Percentiles rank a stretch among this genome's conserved stretches.
These are phyloP conservation scores for Phytophthora pisi DNA, from an alignment of 352 stramenopile genomes.

Conservation along the genomic window DNA sequence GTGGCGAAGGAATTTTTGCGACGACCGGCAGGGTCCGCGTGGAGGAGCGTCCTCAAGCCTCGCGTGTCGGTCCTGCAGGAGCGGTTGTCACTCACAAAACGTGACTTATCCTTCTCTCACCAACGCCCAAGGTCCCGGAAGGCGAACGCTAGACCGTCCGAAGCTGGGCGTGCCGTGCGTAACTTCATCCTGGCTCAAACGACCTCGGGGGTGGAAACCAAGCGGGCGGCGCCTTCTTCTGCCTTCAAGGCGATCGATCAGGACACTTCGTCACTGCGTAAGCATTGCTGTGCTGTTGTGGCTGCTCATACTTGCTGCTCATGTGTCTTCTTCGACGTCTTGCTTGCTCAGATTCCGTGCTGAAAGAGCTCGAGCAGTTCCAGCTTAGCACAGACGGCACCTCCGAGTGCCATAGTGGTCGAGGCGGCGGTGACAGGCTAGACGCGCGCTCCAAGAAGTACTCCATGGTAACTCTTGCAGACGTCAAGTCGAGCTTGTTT, in stretches of 20 bases:
- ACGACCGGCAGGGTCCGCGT: slow-evolving; percentile 25
- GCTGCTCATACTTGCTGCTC: slow-evolving; percentile 1
- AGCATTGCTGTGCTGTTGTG: background rate
- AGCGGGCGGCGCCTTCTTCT: slow-evolving; percentile 11
- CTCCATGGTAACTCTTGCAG: slow-evolving; percentile 54
- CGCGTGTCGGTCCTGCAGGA: slow-evolving; percentile 57
- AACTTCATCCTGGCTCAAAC: slow-evolving; percentile 55
- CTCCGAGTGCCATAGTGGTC: slow-evolving; percentile 20
- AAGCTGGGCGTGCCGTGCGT: slow-evolving; percentile 47
- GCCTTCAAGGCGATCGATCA: slow-evolving; percentile 29
- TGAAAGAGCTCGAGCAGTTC: slow-evolving; percentile 60
- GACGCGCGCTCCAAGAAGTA: slow-evolving; percentile 38
- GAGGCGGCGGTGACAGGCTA: slow-evolving; percentile 8
- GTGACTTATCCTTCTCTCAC: slow-evolving; percentile 28
- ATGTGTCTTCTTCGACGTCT: background rate
- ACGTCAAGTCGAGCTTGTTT: slow-evolving; percentile 45
- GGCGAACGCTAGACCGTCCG: slow-evolving; percentile 29
- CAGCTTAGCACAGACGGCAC: slow-evolving; percentile 32
- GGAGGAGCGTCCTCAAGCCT: slow-evolving; percentile 30
- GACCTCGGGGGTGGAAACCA: slow-evolving; percentile 9
- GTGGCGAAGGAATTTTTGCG: slow-evolving; percentile 53
- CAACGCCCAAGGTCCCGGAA: slow-evolving; percentile 19
- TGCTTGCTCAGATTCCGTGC: slow-evolving; percentile 40
- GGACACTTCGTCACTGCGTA: slow-evolving; percentile 32
- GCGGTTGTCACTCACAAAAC: slow-evolving; percentile 48